Conservation (phyloP, 345 rosid genomes). For the Murraya koenigii region DNA sequence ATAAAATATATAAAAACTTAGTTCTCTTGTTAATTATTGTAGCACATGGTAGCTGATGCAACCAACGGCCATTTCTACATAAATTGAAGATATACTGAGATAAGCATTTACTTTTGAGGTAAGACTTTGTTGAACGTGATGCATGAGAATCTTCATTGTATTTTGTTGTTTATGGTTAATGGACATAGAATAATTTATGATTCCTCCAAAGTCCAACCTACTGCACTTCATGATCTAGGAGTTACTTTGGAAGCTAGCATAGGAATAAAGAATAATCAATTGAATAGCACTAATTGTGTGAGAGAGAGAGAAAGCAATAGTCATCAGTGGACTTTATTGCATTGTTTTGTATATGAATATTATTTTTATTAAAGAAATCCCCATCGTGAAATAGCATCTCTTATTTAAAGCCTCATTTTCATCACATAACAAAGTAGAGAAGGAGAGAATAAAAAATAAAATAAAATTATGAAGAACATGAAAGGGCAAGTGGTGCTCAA, state of each 20-base stretch:
- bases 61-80: neutral
- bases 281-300: neutral
- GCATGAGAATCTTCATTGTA: neutral
- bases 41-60: neutral
- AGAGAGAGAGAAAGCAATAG: neutral
- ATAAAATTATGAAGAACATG: constrained; percentile 22
- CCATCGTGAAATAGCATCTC: neutral
- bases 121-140: neutral
- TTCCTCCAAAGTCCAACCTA: neutral
- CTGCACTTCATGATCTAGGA: neutral
- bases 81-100: constrained; percentile 3
- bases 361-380: neutral
- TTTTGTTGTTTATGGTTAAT: neutral
- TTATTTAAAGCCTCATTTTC: neutral
- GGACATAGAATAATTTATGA: neutral
- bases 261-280: neutral
- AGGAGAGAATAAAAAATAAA: neutral
- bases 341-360: neutral
- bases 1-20: neutral
- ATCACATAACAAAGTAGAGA: neutral
- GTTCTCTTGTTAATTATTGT: neutral
- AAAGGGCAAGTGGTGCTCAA: constrained; percentile 41
- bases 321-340: constrained; percentile 9
- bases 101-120: constrained; percentile 9
- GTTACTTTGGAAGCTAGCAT: neutral